Evolutionary conservation across 2,329 filamentous ascomycete species (phyloP).

Genomic region (Nothophoma quercina): DNA sequence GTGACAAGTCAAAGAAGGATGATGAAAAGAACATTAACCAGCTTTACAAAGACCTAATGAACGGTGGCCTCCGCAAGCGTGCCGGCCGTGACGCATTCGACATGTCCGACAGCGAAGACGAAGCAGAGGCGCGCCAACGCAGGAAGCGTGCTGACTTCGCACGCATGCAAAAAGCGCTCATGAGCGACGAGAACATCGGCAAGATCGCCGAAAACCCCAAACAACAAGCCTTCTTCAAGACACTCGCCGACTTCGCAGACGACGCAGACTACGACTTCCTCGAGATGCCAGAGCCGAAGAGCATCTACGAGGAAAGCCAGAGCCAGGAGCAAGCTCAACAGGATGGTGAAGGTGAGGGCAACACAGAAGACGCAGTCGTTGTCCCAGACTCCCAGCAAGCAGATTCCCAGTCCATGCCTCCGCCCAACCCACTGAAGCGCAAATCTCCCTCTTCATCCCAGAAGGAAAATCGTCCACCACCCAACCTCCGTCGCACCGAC

Average conservation of each 20-base stretch:
- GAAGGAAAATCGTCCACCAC: constrained; percentile 58
- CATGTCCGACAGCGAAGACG: constrained; percentile 90
- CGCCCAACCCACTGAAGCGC: constrained; percentile 48
- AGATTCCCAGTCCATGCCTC: too few species aligned
- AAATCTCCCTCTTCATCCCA: constrained; percentile 53
- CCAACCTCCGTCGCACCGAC: constrained; percentile 68
- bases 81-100: constrained; percentile 70
- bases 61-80: constrained; percentile 84
- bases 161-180: constrained; percentile 87
- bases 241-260: constrained; percentile 81
- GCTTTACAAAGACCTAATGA: constrained; percentile 91
- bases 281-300: constrained; percentile 56
- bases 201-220: constrained; percentile 90
- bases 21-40: constrained; percentile 91
- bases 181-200: constrained; percentile 87
- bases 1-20: constrained; percentile 77
- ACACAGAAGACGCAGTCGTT: constrained; percentile 29
- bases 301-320: constrained; percentile 34
- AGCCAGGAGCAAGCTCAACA: background rate
- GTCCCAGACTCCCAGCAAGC: constrained; percentile 47
- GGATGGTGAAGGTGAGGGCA: constrained; percentile 14
- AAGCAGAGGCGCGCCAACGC: constrained; percentile 76
- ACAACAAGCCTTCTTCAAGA: constrained; percentile 86
- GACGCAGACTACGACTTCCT: constrained; percentile 79
- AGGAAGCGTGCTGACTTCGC: constrained; percentile 88